Base-by-base conservation (phyloP, 2,329 filamentous ascomycete genomes). In the Ophiostoma pallidulum region DNA sequence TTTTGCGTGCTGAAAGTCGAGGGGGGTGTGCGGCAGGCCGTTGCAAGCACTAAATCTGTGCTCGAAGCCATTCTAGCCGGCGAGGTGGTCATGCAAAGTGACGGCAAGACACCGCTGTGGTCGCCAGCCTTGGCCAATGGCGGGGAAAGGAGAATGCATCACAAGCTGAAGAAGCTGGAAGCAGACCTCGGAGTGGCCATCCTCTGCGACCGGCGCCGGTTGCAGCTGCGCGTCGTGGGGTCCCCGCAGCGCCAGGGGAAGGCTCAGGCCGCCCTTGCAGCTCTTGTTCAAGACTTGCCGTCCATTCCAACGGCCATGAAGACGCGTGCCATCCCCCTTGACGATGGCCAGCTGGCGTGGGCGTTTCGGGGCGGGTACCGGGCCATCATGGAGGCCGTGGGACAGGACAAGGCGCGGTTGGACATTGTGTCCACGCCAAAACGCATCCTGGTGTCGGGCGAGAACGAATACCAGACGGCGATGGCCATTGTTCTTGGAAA, bases 1-100 rank as follows among this genome's bases (percentile, higher is more conserved):
- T 62, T 64, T 39, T 58, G 56, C 4, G 57, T 61, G 5, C 47
- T 72, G 28, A 66, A 64, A 47, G 50, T 72, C 16, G 66, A 69
- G 51, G 64, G 67, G 0, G 57, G 62, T 4, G 49, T 53, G 22
- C 51, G 53, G 7, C 56, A 60, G 40, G 50, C 55, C 2, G 60
- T 70, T 5, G 60, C 58, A 3, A 46, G 48, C 8, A 64, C 65
- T 3, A 66, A 64, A 32, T 53, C 56, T 1, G 51, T 37, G 5
- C 54, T 69, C 7, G 59, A 66, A 6, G 46, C 44, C 2, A 59
- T 69, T 8, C 41, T 70, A 22, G 49, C 49, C 8, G 68, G 45
- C n/a, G n/a, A n/a, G 2, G 47, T 62, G n/a, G 57, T 61, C 3
- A 4, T 31, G 8, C 59, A 48, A 35, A 49, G 58, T 5, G 58